Conservation (phyloP, 176 grass and related monocot species). For the Oryza meridionalis region DNA sequence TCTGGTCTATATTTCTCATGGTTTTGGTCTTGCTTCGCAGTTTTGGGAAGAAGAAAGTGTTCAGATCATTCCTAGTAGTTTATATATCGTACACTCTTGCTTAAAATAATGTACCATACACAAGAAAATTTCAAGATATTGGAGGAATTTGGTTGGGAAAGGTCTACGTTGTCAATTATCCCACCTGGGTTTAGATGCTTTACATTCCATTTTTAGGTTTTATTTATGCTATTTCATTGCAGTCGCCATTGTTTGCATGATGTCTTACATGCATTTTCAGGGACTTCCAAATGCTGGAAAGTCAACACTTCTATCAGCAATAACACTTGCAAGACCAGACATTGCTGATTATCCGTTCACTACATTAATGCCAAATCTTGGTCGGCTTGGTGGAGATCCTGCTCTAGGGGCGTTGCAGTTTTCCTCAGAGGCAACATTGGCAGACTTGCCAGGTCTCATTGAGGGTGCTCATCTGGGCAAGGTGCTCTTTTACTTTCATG, state of each 20-base stretch:
- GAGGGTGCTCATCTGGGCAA: conserved; percentile 97
- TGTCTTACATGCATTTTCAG: conserved; percentile 42
- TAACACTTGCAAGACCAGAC: conserved; percentile 93
- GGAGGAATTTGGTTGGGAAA: not conserved
- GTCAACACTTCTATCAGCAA: conserved; percentile 90
- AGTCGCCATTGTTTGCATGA: not conserved
- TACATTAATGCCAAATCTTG: conserved; percentile 97
- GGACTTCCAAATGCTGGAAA: conserved; percentile 99
- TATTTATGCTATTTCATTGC: conserved; percentile 23
- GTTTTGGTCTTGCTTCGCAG: not conserved
- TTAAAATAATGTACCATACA: not conserved
- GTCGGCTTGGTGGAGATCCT: conserved; percentile 90
- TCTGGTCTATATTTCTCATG: conserved; percentile 15
- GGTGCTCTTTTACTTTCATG: conserved; percentile 45
- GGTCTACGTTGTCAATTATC: not conserved
- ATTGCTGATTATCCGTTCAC: conserved; percentile 97
- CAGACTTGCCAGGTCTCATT: conserved; percentile 94
- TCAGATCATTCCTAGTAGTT: not conserved
- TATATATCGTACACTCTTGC: not conserved
- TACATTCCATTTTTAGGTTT: conserved; percentile 5
- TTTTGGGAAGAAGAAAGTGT: not conserved
- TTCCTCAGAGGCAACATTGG: conserved; percentile 91
- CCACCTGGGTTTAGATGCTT: not conserved
- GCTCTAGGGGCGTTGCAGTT: conserved; percentile 78
- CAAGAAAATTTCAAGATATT: not conserved